phyloP scores from a whole-genome alignment of 164 flowering plant species.

The Stephania japonica region DNA sequence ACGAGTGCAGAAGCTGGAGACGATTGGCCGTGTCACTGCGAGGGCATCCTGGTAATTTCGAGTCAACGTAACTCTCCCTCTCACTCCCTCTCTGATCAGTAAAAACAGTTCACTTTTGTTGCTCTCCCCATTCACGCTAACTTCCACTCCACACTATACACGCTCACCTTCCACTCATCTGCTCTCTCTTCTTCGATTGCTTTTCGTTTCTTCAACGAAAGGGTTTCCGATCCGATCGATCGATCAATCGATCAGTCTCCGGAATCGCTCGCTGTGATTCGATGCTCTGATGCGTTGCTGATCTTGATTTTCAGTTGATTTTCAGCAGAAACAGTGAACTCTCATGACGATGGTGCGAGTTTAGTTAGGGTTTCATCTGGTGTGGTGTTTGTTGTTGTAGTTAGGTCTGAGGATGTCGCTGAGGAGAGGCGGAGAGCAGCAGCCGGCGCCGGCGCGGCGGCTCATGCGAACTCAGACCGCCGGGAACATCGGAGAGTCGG shows the following conservation, averaged over 20 bases:
- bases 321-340: not conserved
- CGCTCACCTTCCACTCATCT: not conserved
- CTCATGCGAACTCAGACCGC: constrained; percentile 58
- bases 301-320: not conserved
- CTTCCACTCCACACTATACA: not conserved
- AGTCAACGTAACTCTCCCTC: not conserved
- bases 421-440: constrained; percentile 35
- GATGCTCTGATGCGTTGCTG: not conserved
- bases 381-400: not conserved
- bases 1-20: too few species aligned
- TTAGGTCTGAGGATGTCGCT: constrained; percentile 20
- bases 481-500: constrained; percentile 57
- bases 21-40: too few species aligned
- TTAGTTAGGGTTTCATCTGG: not conserved
- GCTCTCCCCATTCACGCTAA: not conserved
- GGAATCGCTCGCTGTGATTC: not conserved
- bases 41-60: not conserved
- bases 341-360: not conserved
- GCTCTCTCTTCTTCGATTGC: not conserved
- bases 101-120: not conserved
- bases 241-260: not conserved
- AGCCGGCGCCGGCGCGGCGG: constrained; percentile 42
- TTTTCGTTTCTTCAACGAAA: not conserved
- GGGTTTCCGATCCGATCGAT: not conserved
- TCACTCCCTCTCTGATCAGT: not conserved